phyloP scores from a whole-genome alignment of 176 grass and related monocot species.

The maize (Zea mays) region DNA sequence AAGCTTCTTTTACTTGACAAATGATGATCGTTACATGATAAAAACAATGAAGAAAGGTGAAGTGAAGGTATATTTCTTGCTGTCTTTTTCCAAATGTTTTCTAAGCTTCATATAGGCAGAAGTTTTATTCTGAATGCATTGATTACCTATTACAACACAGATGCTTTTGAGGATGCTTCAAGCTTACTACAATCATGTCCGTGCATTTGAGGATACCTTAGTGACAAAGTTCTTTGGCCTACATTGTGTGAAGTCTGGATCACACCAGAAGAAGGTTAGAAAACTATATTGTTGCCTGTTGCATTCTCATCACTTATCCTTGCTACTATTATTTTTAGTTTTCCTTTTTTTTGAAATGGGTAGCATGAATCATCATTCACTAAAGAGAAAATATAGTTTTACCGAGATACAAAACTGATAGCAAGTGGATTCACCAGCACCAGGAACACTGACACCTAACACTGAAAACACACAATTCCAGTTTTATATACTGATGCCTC shows the following conservation, averaged over 20 bases:
- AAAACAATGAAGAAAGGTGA: slow-evolving; percentile 96
- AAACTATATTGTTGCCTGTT: slow-evolving; percentile 14
- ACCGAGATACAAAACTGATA: background rate
- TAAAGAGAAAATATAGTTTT: background rate
- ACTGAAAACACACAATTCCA: slow-evolving; percentile 3
- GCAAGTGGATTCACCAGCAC: background rate
- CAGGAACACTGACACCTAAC: background rate
- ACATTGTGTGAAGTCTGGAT: slow-evolving; percentile 80
- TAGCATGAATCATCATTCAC: background rate
- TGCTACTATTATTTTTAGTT: background rate
- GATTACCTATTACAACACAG: slow-evolving; percentile 41
- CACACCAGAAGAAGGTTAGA: slow-evolving; percentile 82
- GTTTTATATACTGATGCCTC: background rate
- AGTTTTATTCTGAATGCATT: slow-evolving; percentile 16
- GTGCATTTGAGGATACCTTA: slow-evolving; percentile 69
- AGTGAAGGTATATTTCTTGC: slow-evolving; percentile 62
- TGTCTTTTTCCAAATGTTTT: slow-evolving; percentile 27
- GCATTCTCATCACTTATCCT: background rate
- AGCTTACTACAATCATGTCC: slow-evolving; percentile 87
- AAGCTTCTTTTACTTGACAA: slow-evolving; percentile 94
- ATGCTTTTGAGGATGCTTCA: slow-evolving; percentile 91
- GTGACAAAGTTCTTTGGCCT: slow-evolving; percentile 92
- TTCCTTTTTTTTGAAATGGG: too few relatives aligned
- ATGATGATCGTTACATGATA: slow-evolving; percentile 88
- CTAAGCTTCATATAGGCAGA: slow-evolving; percentile 6